Percentiles rank a stretch among this genome's conserved stretches.
Evolutionary conservation across 73 alveolate genomes (phyloP).

Genomic region (Stentor roeselii): DNA sequence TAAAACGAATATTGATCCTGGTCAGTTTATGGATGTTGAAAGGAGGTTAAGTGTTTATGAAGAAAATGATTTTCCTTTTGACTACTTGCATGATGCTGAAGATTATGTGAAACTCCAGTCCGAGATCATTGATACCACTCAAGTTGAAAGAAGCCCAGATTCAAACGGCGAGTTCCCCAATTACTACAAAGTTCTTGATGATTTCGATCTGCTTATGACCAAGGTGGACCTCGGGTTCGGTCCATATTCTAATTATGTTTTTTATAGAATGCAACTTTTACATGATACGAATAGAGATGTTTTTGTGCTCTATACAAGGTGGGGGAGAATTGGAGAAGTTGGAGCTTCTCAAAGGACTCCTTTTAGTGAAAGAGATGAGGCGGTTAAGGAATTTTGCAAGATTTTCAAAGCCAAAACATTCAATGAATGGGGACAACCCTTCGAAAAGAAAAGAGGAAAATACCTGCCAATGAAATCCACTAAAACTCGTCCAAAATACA

Average conservation of each 20-base stretch:
- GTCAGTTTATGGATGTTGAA: constrained; percentile 20
- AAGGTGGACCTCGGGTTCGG: constrained; percentile 94
- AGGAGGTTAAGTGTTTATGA: constrained; percentile 13
- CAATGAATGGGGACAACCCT: constrained; percentile 67
- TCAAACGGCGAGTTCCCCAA: constrained; percentile 29
- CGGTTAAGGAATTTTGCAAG: constrained; percentile 78
- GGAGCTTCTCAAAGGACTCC: constrained; percentile 96
- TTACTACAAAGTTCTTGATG: constrained; percentile 44
- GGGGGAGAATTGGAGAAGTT: constrained; percentile 95
- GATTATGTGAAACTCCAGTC: constrained; percentile 47
- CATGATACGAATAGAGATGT: constrained; percentile 90
- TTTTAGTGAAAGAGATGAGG: constrained; percentile 69
- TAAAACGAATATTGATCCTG: too few species aligned
- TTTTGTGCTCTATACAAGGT: constrained; percentile 89
- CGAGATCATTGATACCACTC: constrained; percentile 34
- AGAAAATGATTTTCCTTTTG: constrained; percentile 54
- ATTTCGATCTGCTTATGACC: constrained; percentile 77
- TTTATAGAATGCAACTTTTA: constrained; percentile 90
- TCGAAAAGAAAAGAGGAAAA: constrained; percentile 57
- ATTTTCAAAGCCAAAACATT: constrained; percentile 86
- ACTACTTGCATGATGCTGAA: constrained; percentile 48
- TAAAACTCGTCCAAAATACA: constrained; percentile 41
- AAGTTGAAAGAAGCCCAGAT: constrained; percentile 26
- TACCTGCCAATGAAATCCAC: constrained; percentile 51
- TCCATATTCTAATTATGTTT: constrained; percentile 85